Evolutionary conservation across 257 asterid species (phyloP), one percentile per base, ranked within the genome.

Genomic region (Nicotiana paniculata): DNA sequence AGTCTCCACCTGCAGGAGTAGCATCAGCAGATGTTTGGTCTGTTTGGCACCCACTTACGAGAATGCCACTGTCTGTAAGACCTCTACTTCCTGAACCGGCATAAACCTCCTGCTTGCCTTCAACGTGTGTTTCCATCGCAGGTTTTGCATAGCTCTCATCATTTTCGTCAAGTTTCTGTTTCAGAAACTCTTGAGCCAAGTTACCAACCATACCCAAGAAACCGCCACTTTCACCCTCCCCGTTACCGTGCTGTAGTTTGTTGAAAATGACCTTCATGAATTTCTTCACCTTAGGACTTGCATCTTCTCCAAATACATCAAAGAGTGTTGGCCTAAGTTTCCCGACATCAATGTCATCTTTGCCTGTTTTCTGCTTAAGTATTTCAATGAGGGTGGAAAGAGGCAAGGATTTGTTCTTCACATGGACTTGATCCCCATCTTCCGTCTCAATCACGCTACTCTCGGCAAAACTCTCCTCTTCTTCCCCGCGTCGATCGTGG

Each of bases 271-370:
- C 90, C 12, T 94, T 96, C 99, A 96, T 96, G 86, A 96, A 96
- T 85, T 96, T 94, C 89, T 96, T 93, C 24, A 94, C 99, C 90
- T 94, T 96, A 72, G 99, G 99, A 89, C 97, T 96, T 2, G 99
- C 81, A 76, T 96, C 99, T 4, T 96, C 98, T 2, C 99, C 98
- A 18, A 96, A 96, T 11, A 89, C 89, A 17, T 93, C 97, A 59
- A 93, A 96, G 24, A 96, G 95, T 3, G 99, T 89, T 4, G 98
- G 99, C 76, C 99, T 86, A 62, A 94, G 87, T 84, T 96, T 92
- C 39, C 99, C 99, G 35, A 96, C 98, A 74, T 93, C 97, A 35
- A 96, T 94, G 46, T 96, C 97, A 4, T 96, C 93, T 86, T 96
- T 96, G 7, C 99, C 99, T 0, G 99, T 96, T 84, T 95, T 94